Conservation (phyloP, 129 eudicot species). For the Solidago caesia region DNA sequence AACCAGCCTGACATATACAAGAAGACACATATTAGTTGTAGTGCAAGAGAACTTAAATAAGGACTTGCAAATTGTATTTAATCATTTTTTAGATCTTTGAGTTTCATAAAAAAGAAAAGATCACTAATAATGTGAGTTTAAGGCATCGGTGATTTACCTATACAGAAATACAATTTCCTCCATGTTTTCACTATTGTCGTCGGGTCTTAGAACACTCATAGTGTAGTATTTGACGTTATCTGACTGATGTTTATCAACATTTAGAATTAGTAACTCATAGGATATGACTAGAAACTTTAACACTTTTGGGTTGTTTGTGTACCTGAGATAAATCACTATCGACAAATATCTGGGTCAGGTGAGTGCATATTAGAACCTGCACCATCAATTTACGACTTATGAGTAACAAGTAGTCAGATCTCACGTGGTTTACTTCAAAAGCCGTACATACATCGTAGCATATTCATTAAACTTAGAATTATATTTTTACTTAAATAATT, state of each 20-base stretch:
- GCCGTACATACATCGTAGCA: slow-evolving; percentile 9
- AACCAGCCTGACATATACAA: slow-evolving; percentile 58
- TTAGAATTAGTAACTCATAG: slow-evolving; percentile 11
- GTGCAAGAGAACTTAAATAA: slow-evolving; percentile 10
- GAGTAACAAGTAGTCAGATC: slow-evolving; percentile 2
- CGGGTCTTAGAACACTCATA: slow-evolving; percentile 89
- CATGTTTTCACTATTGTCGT: slow-evolving; percentile 42
- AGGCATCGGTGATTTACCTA: slow-evolving; percentile 41
- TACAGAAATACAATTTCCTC: slow-evolving; percentile 82
- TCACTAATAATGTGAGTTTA: not conserved
- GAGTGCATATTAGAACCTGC: slow-evolving; percentile 89
- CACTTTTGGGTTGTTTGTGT: slow-evolving; percentile 8
- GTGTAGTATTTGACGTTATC: slow-evolving; percentile 83
- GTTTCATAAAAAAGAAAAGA: not conserved
- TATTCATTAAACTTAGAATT: not conserved
- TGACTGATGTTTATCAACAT: slow-evolving; percentile 45
- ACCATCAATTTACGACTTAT: not conserved
- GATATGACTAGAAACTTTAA: slow-evolving; percentile 18
- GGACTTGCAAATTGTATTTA: not conserved
- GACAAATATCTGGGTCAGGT: slow-evolving; percentile 77
- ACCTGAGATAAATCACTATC: slow-evolving; percentile 65
- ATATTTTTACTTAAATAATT: not conserved
- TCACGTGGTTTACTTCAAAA: not conserved
- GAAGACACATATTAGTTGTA: slow-evolving; percentile 12
- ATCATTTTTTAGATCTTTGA: not conserved